Percentiles rank a stretch among this genome's conserved stretches.
Evolutionary conservation across 306 rosid species (phyloP).

Genomic region (Luffa aegyptiaca): DNA sequence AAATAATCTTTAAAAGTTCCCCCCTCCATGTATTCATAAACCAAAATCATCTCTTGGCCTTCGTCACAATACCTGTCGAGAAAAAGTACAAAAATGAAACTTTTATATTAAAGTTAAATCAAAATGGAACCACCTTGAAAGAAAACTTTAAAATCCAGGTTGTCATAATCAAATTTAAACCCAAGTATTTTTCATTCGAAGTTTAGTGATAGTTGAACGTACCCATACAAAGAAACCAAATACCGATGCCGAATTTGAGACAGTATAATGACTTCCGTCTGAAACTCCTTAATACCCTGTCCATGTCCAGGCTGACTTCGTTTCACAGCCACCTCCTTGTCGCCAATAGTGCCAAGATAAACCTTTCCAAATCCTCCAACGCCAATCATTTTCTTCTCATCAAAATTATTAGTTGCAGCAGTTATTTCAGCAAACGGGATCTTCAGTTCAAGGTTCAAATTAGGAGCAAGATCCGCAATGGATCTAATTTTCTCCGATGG

Average conservation of each 20-base stretch:
- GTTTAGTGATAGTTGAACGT: neutral
- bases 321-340: slow-evolving; percentile 14
- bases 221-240: slow-evolving; percentile 9
- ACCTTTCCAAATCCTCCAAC: slow-evolving; percentile 19
- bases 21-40: slow-evolving; percentile 15
- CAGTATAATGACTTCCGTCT: neutral
- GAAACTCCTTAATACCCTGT: slow-evolving; percentile 10
- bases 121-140: too few relatives aligned
- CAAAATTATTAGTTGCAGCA: neutral
- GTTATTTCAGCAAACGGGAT: neutral
- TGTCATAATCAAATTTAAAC: neutral
- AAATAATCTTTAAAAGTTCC: slow-evolving; percentile 12
- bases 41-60: slow-evolving; percentile 6
- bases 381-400: slow-evolving; percentile 3
- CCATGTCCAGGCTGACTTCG: slow-evolving; percentile 7
- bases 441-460: slow-evolving; percentile 3
- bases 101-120: too few relatives aligned
- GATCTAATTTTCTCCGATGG: neutral
- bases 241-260: neutral
- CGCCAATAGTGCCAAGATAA: neutral
- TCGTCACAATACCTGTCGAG: neutral
- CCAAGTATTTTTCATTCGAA: neutral
- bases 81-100: too few relatives aligned
- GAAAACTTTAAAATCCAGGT: too few relatives aligned
- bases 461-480: neutral